Conservation (phyloP, 768 basidiomycete genomes). For the Leucocoprinus leucothites region DNA sequence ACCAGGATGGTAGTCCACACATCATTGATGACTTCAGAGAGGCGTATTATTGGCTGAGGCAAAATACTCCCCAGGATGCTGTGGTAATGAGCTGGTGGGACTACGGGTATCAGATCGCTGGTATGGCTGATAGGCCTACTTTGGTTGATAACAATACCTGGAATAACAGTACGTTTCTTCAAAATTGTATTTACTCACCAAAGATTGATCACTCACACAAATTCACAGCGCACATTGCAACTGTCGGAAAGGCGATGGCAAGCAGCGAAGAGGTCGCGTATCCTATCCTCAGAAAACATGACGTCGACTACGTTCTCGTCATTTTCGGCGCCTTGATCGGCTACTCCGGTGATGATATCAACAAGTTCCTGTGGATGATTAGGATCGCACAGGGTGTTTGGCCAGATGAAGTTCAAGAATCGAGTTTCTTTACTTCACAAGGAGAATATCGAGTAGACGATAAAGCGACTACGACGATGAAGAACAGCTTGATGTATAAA, state of each 20-base stretch:
- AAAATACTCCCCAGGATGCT: constrained; percentile 89
- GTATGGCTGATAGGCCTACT: constrained; percentile 96
- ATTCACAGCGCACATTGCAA: constrained; percentile 86
- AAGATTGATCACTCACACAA: constrained; percentile 8
- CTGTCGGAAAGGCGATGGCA: constrained; percentile 98
- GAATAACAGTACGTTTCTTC: constrained; percentile 87
- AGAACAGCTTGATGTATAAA: constrained; percentile 97
- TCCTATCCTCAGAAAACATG: constrained; percentile 94
- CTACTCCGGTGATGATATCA: constrained; percentile 98
- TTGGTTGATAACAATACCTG: constrained; percentile 99
- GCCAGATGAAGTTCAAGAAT: constrained; percentile 97
- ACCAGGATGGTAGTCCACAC: constrained; percentile 82
- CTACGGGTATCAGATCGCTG: constrained; percentile 99
- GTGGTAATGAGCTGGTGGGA: constrained; percentile 99
- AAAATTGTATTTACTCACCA: background rate
- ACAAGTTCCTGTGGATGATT: constrained; percentile 99
- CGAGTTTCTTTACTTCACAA: constrained; percentile 86
- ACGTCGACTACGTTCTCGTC: constrained; percentile 95
- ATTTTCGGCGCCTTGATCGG: constrained; percentile 97
- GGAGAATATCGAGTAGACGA: constrained; percentile 96
- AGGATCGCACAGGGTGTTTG: constrained; percentile 93
- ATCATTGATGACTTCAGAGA: constrained; percentile 99
- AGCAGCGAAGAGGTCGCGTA: constrained; percentile 93
- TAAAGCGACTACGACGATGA: constrained; percentile 82
- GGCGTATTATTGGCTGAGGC: constrained; percentile 97